Base-by-base conservation (phyloP, 2,329 filamentous ascomycete species). In the Cladophialophora psammophila region DNA sequence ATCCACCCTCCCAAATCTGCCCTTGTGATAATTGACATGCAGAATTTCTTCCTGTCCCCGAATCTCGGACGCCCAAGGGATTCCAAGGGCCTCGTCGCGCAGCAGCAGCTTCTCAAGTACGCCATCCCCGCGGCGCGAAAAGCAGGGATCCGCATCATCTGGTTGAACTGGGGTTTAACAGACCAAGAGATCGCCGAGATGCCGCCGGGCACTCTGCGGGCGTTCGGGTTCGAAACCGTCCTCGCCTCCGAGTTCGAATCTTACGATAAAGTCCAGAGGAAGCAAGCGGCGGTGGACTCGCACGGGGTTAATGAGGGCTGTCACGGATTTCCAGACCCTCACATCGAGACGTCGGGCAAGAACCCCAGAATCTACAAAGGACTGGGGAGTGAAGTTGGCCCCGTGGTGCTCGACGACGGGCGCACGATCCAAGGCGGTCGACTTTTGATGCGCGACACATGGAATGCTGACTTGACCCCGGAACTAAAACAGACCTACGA, bases 81-180 rank as follows among this genome's bases (percentile, higher is more conserved):
- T 74, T 73, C 85, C 74, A 40, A 77, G 74, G 77, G 82, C 69
- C 70, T 84, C 77, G 57, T 77, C 71, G 75, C 85, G 70, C 61
- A 80, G 71, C 65, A 78, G 18, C 74, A 76, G 40, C 76, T 85
- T 0, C 76, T 86, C 18, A 70, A 78, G 57, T 78, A 79, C 36
- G 80, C 78, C 5, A 80, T 84, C 26, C 81, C 81, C 7, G 81
- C 80, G 40, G 86, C 84, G 42, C 77, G 86, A 53, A 77, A 81
- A 63, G 78, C 79, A n/a, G 84, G 82, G 1, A 80, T 88, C 60
- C 73, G 78, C 72, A 71, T 86, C 20, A 75, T 86, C 20, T 86
- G 84, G 83, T 77, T 86, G 52, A 87, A 86, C 71, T 88, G 86
- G 86, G 86, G 85, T 2, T 76, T 88, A 42, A 84, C 80, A 0